Conservation (phyloP, 202 grass and related monocot species). For the Tripidium arundinaceum region DNA sequence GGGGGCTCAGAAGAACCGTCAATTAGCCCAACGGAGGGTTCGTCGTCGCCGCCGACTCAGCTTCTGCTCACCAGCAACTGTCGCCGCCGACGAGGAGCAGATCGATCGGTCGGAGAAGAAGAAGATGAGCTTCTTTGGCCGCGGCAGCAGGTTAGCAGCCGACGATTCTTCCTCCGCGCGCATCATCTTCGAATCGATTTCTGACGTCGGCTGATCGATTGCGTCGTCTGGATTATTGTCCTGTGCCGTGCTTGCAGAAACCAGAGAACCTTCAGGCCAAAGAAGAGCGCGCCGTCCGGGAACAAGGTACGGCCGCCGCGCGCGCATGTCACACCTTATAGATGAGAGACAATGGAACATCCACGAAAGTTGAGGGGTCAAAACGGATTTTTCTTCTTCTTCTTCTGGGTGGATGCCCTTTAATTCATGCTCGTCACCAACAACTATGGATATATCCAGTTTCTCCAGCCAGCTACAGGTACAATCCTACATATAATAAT, state of each 20-base stretch:
- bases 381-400: no score
- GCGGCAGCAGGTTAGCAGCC: constrained; percentile 12
- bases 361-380: no score
- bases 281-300: constrained; percentile 66
- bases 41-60: neutral
- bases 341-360: no score
- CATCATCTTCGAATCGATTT: neutral
- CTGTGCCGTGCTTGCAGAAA: no score
- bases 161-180: neutral
- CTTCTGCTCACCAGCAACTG: neutral
- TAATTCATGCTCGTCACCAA: no score
- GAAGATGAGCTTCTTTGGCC: constrained; percentile 44
- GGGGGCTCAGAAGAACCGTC: no score
- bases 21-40: neutral
- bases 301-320: constrained; percentile 69
- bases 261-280: constrained; percentile 76
- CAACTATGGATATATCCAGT: no score
- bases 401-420: no score
- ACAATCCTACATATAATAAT: no score
- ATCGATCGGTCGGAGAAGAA: neutral
- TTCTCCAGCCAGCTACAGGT: no score
- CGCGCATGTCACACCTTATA: no score
- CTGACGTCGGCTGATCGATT: neutral
- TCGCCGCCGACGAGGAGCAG: neutral
- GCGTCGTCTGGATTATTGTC: no score